A percentile compares a stretch with the other conserved stretches of the same genome.
These are phyloP conservation scores for Penicillium griseofulvum DNA, from an alignment of 2,329 filamentous ascomycete species.

Conservation along the genomic window DNA sequence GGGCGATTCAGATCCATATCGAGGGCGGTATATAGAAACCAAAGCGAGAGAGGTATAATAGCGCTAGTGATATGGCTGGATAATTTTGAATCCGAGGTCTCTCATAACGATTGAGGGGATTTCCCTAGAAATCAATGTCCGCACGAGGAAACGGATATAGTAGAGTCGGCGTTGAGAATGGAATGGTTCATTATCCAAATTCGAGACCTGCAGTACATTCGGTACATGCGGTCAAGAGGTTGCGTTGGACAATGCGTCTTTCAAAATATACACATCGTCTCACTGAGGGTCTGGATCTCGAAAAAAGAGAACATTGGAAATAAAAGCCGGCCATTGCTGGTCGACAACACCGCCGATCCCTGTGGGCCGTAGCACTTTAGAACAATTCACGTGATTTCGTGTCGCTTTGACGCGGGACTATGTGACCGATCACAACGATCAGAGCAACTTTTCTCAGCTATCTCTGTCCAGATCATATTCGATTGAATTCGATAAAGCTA, in stretches of 20 bases:
- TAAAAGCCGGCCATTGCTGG: constrained; percentile 2
- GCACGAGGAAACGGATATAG: neutral
- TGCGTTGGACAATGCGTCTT: neutral
- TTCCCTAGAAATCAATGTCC: neutral
- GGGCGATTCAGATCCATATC: constrained; percentile 17
- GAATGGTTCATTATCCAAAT: constrained; percentile 4
- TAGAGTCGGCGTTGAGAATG: neutral
- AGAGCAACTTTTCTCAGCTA: constrained; percentile 8
- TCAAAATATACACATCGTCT: neutral
- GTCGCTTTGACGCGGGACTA: constrained; percentile 19
- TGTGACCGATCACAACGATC: constrained; percentile 21
- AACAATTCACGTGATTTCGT: constrained; percentile 23
- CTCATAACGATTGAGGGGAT: neutral
- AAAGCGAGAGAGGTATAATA: neutral
- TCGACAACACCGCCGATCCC: constrained; percentile 13
- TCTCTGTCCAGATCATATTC: neutral
- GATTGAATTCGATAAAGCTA: neutral
- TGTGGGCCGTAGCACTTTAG: constrained; percentile 15
- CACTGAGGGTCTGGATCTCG: neutral
- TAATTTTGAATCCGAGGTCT: neutral
- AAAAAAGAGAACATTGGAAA: neutral
- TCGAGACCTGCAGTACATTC: neutral
- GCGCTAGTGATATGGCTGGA: neutral
- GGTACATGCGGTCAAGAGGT: neutral
- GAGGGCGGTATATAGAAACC: neutral